phyloP scores from a whole-genome alignment of 164 flowering plant species.

The Chimonanthus praecox region DNA sequence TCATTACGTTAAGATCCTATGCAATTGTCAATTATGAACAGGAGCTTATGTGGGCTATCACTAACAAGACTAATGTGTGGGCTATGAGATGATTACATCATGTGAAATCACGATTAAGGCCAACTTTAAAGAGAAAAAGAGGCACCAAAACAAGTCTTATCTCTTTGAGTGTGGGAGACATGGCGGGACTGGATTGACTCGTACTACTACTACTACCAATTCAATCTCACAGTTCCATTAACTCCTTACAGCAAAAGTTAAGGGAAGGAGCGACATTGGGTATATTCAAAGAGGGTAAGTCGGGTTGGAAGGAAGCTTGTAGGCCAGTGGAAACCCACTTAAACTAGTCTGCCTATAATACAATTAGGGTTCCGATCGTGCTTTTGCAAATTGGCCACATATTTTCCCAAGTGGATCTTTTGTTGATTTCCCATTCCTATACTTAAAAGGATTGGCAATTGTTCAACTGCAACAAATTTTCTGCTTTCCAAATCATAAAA shows the following conservation, averaged over 20 bases:
- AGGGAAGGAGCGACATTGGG: background rate
- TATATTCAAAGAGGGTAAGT: background rate
- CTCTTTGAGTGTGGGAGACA: background rate
- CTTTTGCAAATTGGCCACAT: conserved; percentile 1
- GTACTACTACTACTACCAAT: background rate
- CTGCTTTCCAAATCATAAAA: too few relatives aligned
- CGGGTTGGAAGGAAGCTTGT: conserved; percentile 7
- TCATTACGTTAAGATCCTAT: background rate
- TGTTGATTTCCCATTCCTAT: background rate
- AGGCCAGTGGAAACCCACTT: conserved; percentile 2
- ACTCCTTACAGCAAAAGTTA: background rate
- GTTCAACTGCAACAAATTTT: background rate
- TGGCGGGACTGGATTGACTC: background rate
- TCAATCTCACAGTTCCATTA: background rate
- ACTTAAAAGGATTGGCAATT: background rate
- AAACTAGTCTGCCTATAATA: background rate
- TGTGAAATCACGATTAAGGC: conserved; percentile 4
- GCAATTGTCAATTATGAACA: background rate
- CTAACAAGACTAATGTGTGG: background rate
- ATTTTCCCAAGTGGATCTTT: background rate
- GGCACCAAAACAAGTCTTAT: conserved; percentile 1
- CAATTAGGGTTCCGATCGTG: background rate
- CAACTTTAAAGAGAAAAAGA: background rate
- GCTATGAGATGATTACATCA: conserved; percentile 1
- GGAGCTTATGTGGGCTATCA: conserved; percentile 4